phyloP scores from a whole-genome alignment of 1,284 basidiomycete genomes.

The Melampsora occidentalis region DNA sequence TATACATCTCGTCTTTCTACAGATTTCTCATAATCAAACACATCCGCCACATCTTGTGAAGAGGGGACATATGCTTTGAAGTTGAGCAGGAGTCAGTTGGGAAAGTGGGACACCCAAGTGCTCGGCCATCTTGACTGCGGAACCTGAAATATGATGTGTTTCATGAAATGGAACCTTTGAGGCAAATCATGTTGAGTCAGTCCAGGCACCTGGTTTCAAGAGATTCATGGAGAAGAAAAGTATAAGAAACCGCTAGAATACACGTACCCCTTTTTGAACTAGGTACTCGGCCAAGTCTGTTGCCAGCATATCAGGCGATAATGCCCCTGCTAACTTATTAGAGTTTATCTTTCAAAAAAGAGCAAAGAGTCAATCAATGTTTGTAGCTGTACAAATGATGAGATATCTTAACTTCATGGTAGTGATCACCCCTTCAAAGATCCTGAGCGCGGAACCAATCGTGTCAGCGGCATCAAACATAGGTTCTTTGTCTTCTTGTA shows the following conservation, averaged over 20 bases:
- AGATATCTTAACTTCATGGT: slow-evolving; percentile 57
- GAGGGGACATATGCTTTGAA: slow-evolving; percentile 68
- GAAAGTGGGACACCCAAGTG: slow-evolving; percentile 74
- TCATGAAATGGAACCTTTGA: slow-evolving; percentile 80
- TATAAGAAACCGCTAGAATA: not conserved
- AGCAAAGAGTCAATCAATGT: not conserved
- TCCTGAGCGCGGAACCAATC: slow-evolving; percentile 80
- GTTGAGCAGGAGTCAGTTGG: slow-evolving; percentile 75
- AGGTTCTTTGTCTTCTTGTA: slow-evolving; percentile 98
- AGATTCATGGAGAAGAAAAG: not conserved
- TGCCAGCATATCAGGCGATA: slow-evolving; percentile 95
- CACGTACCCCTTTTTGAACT: slow-evolving; percentile 86
- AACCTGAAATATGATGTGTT: slow-evolving; percentile 95
- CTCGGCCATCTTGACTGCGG: slow-evolving; percentile 91
- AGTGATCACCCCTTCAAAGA: slow-evolving; percentile 88
- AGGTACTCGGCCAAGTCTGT: slow-evolving; percentile 97
- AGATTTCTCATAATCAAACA: slow-evolving; percentile 89
- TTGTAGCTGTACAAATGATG: not conserved
- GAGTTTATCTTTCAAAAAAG: slow-evolving; percentile 66
- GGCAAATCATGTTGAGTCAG: not conserved
- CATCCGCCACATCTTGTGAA: slow-evolving; percentile 72
- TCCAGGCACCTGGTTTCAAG: slow-evolving; percentile 18
- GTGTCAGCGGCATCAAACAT: slow-evolving; percentile 92
- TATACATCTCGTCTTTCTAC: slow-evolving; percentile 92
- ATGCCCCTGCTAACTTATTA: slow-evolving; percentile 79